Conservation (phyloP, 2,329 filamentous ascomycete genomes). For the Alternaria sp. region DNA sequence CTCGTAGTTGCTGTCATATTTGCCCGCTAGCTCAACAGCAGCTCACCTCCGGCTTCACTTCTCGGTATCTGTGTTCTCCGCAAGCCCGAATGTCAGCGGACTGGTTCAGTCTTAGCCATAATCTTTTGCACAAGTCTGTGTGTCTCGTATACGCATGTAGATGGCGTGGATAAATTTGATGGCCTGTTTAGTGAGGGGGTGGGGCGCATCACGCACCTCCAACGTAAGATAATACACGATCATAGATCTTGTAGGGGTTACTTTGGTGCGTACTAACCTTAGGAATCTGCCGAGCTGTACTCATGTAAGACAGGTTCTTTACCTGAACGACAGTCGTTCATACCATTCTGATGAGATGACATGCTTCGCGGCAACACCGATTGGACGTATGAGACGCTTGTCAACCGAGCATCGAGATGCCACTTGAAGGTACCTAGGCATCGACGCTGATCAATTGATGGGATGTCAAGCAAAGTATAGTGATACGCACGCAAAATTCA, state of each 20-base stretch:
- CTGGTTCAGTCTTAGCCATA: not conserved
- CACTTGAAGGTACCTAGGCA: not conserved
- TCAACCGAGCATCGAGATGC: not conserved
- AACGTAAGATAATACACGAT: not conserved
- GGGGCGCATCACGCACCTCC: not conserved
- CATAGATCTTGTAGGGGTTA: not conserved
- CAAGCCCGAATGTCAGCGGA: not conserved
- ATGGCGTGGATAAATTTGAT: not conserved
- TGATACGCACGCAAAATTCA: not conserved
- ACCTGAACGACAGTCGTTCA: not conserved
- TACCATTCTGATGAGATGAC: not conserved
- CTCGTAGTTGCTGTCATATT: not conserved
- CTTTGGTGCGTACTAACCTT: not conserved
- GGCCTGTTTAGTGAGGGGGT: not conserved
- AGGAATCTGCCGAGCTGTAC: not conserved
- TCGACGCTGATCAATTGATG: not conserved
- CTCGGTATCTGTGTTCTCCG: not conserved
- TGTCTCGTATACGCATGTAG: not conserved
- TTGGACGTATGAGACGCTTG: not conserved
- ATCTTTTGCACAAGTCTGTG: not conserved
- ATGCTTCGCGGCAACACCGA: not conserved
- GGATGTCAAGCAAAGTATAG: not conserved
- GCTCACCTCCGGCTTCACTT: not conserved
- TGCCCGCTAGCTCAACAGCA: not conserved
- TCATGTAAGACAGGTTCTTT: not conserved